These are phyloP conservation scores for Russula griseocarnosa DNA, from an alignment of 768 basidiomycete species.

Conservation along the genomic window DNA sequence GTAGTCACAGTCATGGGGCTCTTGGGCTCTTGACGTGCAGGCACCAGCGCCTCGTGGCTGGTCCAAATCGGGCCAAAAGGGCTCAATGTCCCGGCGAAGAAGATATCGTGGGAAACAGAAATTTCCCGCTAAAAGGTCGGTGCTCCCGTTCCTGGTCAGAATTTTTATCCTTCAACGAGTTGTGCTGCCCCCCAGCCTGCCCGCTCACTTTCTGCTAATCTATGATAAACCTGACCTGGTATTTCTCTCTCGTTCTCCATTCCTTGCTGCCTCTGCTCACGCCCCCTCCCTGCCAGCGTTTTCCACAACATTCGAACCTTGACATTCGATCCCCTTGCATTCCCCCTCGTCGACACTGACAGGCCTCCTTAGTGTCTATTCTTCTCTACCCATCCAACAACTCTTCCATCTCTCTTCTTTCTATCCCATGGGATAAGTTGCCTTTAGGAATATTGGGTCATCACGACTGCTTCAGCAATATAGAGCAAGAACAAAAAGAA, in stretches of 20 bases:
- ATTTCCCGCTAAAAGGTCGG: neutral
- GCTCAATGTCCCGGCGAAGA: neutral
- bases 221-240: conserved; percentile 31
- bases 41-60: neutral
- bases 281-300: conserved; percentile 28
- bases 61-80: neutral
- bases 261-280: neutral
- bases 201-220: conserved; percentile 23
- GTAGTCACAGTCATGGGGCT: neutral
- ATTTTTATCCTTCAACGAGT: neutral
- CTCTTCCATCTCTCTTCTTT: conserved; percentile 9
- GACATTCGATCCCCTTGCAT: conserved; percentile 60
- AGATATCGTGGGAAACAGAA: conserved; percentile 8
- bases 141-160: neutral
- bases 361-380: conserved; percentile 63
- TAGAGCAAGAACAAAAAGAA: conserved; percentile 24
- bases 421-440: conserved; percentile 45
- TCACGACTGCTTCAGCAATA: conserved; percentile 39
- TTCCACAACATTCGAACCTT: conserved; percentile 44
- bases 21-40: neutral
- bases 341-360: conserved; percentile 61
- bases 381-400: neutral
- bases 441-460: conserved; percentile 36
- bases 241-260: neutral
- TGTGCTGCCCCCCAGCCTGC: conserved; percentile 1